phyloP scores from a whole-genome alignment of 352 stramenopile species.

The Phytopythium aichiense region DNA sequence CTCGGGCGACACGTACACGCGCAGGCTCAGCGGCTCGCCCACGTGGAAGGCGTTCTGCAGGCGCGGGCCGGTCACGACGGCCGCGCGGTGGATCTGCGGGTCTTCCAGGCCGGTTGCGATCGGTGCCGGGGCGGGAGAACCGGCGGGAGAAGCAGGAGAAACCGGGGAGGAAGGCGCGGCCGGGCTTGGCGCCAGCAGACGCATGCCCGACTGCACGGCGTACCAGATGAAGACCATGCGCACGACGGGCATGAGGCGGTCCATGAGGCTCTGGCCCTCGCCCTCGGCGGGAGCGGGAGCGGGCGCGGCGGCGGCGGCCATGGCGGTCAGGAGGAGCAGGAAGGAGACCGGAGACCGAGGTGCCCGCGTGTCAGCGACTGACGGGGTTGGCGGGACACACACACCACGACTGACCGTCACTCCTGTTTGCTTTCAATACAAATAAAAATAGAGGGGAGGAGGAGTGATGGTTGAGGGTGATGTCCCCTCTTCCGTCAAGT shows the following conservation, averaged over 20 bases:
- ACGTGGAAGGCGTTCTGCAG: conserved; percentile 57
- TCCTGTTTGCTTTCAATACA: too few species aligned
- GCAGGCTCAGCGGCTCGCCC: conserved; percentile 46
- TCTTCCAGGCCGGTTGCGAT: conserved; percentile 6
- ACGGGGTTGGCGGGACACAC: too few species aligned
- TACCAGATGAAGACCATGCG: conserved; percentile 85
- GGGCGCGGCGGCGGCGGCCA: conserved; percentile 12
- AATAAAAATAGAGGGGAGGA: too few species aligned
- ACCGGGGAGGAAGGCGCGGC: conserved; percentile 3
- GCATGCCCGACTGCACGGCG: conserved; percentile 57
- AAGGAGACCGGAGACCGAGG: background rate
- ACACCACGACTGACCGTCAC: too few species aligned
- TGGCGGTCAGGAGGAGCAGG: background rate
- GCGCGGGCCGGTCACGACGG: conserved; percentile 10
- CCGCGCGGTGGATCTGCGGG: conserved; percentile 5
- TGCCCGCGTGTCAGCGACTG: too few species aligned
- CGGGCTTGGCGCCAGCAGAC: conserved; percentile 23
- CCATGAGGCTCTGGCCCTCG: conserved; percentile 34
- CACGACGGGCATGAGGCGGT: conserved; percentile 60
- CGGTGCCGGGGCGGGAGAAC: background rate
- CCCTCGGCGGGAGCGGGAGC: conserved; percentile 8
- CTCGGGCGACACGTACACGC: conserved; percentile 62
- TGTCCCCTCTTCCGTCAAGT: too few species aligned
- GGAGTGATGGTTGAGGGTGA: too few species aligned
- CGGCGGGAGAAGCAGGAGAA: background rate